These are phyloP conservation scores for Pichia phayaonensis DNA, from an alignment of 805 yeast genomes.

Conservation along the genomic window DNA sequence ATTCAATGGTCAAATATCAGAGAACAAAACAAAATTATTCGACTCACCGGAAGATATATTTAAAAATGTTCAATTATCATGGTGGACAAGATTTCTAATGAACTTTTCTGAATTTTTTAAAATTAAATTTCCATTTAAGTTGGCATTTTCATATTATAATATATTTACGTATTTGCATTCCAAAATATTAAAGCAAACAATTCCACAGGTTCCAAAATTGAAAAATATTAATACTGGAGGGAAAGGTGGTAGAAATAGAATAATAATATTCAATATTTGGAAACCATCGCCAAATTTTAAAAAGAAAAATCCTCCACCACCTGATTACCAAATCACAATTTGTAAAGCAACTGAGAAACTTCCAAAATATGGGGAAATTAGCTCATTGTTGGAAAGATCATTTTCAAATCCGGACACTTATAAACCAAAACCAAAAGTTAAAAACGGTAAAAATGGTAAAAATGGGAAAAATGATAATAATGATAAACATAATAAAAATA, in stretches of 20 bases:
- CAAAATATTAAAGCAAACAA: conserved; percentile 8
- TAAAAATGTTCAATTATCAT: conserved; percentile 3
- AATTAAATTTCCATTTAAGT: conserved; percentile 10
- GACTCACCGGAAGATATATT: not conserved
- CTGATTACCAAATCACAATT: conserved; percentile 69
- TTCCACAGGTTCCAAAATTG: conserved; percentile 1
- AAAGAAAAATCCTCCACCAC: conserved; percentile 59
- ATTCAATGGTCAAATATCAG: conserved; percentile 4
- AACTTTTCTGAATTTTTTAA: conserved; percentile 1
- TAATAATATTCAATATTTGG: conserved; percentile 66
- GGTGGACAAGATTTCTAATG: conserved; percentile 9
- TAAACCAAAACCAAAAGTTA: conserved; percentile 3
- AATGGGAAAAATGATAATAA: not conserved
- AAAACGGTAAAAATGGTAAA: not conserved
- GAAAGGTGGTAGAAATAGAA: conserved; percentile 18
- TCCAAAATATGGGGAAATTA: conserved; percentile 40
- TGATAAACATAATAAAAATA: not conserved
- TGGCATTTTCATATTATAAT: conserved; percentile 12
- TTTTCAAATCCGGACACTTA: conserved; percentile 13
- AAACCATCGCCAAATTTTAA: conserved; percentile 69
- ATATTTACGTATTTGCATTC: conserved; percentile 15
- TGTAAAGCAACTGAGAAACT: conserved; percentile 40
- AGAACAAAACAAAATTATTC: not conserved
- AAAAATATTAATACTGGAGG: not conserved
- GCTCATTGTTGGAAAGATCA: conserved; percentile 26